Base-by-base conservation (phyloP, 257 asterid species). In the Solanum boliviense region DNA sequence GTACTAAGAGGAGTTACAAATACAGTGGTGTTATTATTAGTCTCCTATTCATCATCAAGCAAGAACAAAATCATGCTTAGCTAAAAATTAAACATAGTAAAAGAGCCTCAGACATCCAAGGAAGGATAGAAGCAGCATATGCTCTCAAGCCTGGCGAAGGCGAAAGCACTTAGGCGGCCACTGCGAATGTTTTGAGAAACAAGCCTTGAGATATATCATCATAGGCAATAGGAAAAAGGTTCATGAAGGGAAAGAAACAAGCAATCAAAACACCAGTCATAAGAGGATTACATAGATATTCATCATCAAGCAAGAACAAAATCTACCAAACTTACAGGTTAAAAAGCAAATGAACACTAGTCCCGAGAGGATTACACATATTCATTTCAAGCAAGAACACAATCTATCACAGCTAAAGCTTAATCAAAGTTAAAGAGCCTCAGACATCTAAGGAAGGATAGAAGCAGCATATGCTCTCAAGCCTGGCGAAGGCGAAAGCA, bases 161-260 rank as follows among this genome's bases (percentile, higher is more conserved):
- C 93, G 91, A 92, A 89, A 92, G 93, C 89, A 83, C 91, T 92
- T 68, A 91, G 96, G 91, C 93, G 92, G 94, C 94, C 91, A 83
- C 94, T 93, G 94, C 94, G 94, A 91, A 93, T 92, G 95, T 92
- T 89, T 91, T 88, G 94, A 92, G 94, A 93, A 92, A 92, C 93
- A 75, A 86, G 94, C 94, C 94, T 92, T 90, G 6, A 5, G 21
- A 23, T 36, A 1, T 75, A 38, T 75, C 58, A 38, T 75, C 83
- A 21, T 10, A 16, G 56, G 12, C 83, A 39, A 73, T 0, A 65
- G 2, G 27, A n/a, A 65, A 65, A 25, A 2, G 72, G 6, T 25
- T 39, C 18, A 67, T 67, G 9, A 67, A 67, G 9, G 20, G 1
- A 11, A 25, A 23, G 4, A 67, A 25, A 25, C 52, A 44, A 5